Conservation (phyloP, 2,329 filamentous ascomycete genomes). For the Pseudocercospora fijiensis region DNA sequence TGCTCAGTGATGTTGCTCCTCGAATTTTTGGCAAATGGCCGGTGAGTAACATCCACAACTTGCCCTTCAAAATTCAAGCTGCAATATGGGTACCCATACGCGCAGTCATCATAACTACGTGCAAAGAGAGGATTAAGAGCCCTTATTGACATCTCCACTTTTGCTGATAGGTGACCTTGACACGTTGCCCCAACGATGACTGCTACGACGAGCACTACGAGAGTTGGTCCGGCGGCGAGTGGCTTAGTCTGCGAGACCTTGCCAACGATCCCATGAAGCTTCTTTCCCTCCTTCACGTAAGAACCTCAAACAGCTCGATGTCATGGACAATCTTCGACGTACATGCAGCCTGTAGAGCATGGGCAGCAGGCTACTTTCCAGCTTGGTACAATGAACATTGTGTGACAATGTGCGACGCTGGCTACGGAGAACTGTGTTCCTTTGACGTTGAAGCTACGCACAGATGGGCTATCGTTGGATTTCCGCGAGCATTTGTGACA, state of each 20-base stretch:
- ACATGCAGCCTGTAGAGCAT: background rate
- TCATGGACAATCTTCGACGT: background rate
- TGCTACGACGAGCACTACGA: background rate
- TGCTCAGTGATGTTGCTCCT: background rate
- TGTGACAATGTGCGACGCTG: background rate
- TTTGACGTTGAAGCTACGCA: background rate
- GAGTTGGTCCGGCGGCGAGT: background rate
- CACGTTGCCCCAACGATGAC: background rate
- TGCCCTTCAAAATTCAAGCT: too few relatives aligned
- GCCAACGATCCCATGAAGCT: background rate
- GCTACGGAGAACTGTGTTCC: background rate
- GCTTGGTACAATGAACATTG: conserved; percentile 9
- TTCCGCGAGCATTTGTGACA: conserved; percentile 1
- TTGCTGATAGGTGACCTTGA: background rate
- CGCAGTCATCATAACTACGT: too few relatives aligned
- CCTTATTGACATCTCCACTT: too few relatives aligned
- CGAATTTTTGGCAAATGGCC: background rate
- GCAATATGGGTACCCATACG: too few relatives aligned
- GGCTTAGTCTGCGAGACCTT: background rate
- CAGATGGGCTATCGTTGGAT: background rate
- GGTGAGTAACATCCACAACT: too few relatives aligned
- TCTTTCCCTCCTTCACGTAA: background rate
- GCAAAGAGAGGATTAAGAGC: too few relatives aligned
- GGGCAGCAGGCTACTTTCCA: background rate
- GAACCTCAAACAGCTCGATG: background rate